Evolutionary conservation across 1,139 yeast genomes (phyloP).

Genomic region (Candida sanyaensis): DNA sequence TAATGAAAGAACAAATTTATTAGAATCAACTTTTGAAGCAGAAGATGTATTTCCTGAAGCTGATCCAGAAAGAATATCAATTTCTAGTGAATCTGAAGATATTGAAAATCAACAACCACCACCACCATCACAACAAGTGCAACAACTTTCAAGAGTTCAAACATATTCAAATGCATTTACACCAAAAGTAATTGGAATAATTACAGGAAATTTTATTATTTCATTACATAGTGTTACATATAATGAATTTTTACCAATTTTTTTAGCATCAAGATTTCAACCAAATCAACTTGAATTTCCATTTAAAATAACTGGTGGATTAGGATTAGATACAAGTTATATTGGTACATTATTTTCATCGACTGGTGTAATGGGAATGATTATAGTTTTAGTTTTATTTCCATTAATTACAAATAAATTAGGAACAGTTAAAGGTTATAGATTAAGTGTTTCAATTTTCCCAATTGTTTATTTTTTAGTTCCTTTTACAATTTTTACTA

Average conservation of each 20-base stretch:
- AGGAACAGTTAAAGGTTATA: conserved; percentile 43
- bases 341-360: conserved; percentile 58
- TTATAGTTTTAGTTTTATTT: conserved; percentile 50
- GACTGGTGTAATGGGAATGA: conserved; percentile 58
- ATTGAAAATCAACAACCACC: conserved; percentile 16
- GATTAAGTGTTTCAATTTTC: conserved; percentile 33
- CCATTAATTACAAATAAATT: conserved; percentile 55
- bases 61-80: conserved; percentile 11
- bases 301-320: conserved; percentile 29
- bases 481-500: conserved; percentile 53
- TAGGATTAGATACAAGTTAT: conserved; percentile 38
- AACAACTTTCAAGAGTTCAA: neutral
- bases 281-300: conserved; percentile 40
- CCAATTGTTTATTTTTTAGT: conserved; percentile 50
- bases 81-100: conserved; percentile 12
- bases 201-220: conserved; percentile 15
- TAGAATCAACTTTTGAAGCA: conserved; percentile 1
- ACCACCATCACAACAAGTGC: conserved; percentile 18
- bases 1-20: conserved; percentile 7
- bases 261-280: conserved; percentile 49
- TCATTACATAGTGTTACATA: conserved; percentile 48
- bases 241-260: conserved; percentile 61
- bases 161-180: conserved; percentile 21
- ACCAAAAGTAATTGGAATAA: conserved; percentile 21
- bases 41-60: conserved; percentile 5